phyloP scores from a whole-genome alignment of 257 asterid genomes.

The Lantana camara region DNA sequence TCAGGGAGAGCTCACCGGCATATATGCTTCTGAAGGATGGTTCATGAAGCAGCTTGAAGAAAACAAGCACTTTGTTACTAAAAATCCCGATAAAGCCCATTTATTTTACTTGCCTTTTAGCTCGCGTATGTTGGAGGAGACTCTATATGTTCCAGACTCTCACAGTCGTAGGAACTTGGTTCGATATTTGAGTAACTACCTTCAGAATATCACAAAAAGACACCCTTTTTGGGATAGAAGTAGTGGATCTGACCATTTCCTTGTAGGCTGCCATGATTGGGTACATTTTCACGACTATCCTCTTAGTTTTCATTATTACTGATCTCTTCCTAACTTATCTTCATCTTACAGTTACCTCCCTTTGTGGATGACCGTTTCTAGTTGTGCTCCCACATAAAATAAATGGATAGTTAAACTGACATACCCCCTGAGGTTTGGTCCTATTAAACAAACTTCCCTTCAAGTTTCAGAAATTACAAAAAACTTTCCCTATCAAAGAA shows the following conservation, averaged over 20 bases:
- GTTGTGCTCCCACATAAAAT: no score
- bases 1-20: slow-evolving; percentile 59
- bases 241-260: slow-evolving; percentile 72
- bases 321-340: no score
- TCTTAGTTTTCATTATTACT: no score
- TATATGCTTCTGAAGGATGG: slow-evolving; percentile 90
- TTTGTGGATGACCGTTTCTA: no score
- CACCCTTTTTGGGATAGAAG: slow-evolving; percentile 71
- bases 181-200: slow-evolving; percentile 49
- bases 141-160: slow-evolving; percentile 59
- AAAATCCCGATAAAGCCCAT: slow-evolving; percentile 56
- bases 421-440: no score
- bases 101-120: slow-evolving; percentile 78
- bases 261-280: slow-evolving; percentile 92
- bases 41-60: slow-evolving; percentile 70
- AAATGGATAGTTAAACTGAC: no score
- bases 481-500: no score
- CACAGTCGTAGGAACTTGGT: slow-evolving; percentile 56
- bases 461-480: no score
- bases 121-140: slow-evolving; percentile 53
- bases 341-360: no score
- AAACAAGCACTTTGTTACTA: slow-evolving; percentile 54
- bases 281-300: slow-evolving; percentile 33
- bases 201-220: slow-evolving; percentile 47
- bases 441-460: no score